A percentile compares a stretch with the other conserved stretches of the same genome.
These are phyloP conservation scores for Pseudonectria buxi DNA, from an alignment of 2,329 filamentous ascomycete genomes.

Conservation along the genomic window DNA sequence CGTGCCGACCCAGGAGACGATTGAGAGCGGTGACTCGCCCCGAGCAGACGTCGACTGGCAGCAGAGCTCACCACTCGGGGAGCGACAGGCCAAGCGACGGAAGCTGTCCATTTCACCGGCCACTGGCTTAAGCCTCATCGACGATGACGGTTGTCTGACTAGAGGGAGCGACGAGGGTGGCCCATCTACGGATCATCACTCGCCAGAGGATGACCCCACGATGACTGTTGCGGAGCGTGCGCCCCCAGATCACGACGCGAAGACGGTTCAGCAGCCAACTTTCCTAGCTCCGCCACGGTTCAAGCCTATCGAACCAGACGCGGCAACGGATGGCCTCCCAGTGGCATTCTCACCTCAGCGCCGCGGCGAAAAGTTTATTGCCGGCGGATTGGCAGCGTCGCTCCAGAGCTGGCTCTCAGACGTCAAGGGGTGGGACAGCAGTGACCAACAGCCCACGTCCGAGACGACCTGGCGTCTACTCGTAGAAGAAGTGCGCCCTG, in stretches of 20 bases:
- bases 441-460: constrained; percentile 3
- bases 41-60: constrained; percentile 1
- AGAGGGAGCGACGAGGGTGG: constrained; percentile 1
- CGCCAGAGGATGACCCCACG: constrained; percentile 6
- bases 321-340: constrained; percentile 16
- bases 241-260: constrained; percentile 11
- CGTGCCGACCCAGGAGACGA: background rate
- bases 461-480: constrained; percentile 17
- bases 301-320: constrained; percentile 24
- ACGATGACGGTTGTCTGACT: constrained; percentile 1
- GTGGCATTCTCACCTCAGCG: constrained; percentile 31
- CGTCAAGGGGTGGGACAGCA: constrained; percentile 28
- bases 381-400: constrained; percentile 32
- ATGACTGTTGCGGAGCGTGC: constrained; percentile 9
- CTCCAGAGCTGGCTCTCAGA: constrained; percentile 37
- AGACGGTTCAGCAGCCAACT: constrained; percentile 27
- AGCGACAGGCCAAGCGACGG: constrained; percentile 21
- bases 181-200: constrained; percentile 1
- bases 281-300: constrained; percentile 35
- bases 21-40: constrained; percentile 5
- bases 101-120: constrained; percentile 23
- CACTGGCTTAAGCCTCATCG: constrained; percentile 7
- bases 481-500: constrained; percentile 25
- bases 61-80: constrained; percentile 7
- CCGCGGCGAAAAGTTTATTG: constrained; percentile 28